Evolutionary conservation across 495 filamentous ascomycete genomes (phyloP), one percentile per base, ranked within the genome.

Genomic region (Tricharina praecox): DNA sequence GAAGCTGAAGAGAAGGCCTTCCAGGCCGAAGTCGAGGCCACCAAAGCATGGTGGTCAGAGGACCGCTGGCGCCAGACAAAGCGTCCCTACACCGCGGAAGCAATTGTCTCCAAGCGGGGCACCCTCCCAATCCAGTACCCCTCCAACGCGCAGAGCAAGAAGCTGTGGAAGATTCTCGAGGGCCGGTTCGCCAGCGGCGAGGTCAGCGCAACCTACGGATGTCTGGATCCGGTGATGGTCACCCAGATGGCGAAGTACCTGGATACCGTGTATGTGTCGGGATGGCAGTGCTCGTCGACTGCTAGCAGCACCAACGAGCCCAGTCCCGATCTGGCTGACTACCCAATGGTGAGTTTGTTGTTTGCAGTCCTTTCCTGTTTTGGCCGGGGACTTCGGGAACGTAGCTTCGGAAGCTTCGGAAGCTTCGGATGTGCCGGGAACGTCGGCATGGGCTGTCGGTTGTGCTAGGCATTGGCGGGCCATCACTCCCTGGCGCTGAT

Each of bases 221-320:
- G 90, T 66, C 70, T 97, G 48, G 92, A 97, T 58, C 90, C 90
- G 8, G 93, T 92, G 3, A 94, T 94, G 82, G 73, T 97, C 58
- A 95, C 92, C 18, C 90, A 97, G 64, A 97, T 97, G 90, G 88
- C 86, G 56, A 93, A 96, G 65, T 96, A 90, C 66, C 73, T 96
- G 44, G 90, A 97, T 62, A 97, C 92, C 30, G 85, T 97, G 63
- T 97, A 97, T 60, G 86, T 97, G 45, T 94, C 88, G 30, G 90
- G 90, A 52, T 97, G 90, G 90, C 92, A 97, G 66, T 95, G 83
- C 60, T 95, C 88, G 2, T 92, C 85, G 23, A 97, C 90, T 2
- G 90, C 90, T 30, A 94, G 87, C 18, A 76, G 85, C 0, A 82
- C 85, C 8, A 83, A 97, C 55, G 90, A 97, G 67, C 90, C 90